Evolutionary conservation across 768 basidiomycete species (phyloP).

Genomic region (Boletus fagicola): DNA sequence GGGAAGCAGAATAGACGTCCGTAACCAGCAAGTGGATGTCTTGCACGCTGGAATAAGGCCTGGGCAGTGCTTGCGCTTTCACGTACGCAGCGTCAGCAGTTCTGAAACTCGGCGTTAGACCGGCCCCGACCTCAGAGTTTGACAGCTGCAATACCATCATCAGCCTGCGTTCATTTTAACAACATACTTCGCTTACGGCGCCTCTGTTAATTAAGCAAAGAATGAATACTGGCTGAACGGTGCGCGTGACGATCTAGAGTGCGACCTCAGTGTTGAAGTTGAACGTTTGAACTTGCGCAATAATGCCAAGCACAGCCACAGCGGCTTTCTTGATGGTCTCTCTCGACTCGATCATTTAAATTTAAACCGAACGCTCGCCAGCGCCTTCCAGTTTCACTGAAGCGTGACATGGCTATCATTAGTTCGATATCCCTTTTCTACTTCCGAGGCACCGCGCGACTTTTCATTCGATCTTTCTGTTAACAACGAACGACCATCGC

Average conservation of each 20-base stretch:
- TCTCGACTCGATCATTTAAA: no score
- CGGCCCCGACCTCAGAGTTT: constrained; percentile 3
- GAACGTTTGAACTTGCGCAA: neutral
- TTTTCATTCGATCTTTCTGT: no score
- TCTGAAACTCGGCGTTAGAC: constrained; percentile 8
- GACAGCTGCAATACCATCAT: constrained; percentile 11
- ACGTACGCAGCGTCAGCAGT: neutral
- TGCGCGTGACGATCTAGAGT: neutral
- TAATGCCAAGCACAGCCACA: constrained; percentile 12
- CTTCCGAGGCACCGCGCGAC: no score
- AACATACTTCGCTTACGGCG: neutral
- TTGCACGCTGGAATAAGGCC: constrained; percentile 7
- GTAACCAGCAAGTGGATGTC: neutral
- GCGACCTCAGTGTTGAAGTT: neutral
- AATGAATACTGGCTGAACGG: neutral
- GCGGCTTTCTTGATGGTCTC: no score
- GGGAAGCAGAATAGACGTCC: neutral
- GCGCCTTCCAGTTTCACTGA: neutral
- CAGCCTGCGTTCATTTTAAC: neutral
- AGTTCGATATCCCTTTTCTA: no score
- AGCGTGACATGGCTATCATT: neutral
- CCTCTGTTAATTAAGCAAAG: neutral
- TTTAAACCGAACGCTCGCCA: no score
- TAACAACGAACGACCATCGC: no score
- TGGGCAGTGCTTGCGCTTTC: neutral